Evolutionary conservation across 176 grass and related monocot genomes (phyloP), one percentile per base, ranked within the genome.

Genomic region (Oropetium thomaeum): DNA sequence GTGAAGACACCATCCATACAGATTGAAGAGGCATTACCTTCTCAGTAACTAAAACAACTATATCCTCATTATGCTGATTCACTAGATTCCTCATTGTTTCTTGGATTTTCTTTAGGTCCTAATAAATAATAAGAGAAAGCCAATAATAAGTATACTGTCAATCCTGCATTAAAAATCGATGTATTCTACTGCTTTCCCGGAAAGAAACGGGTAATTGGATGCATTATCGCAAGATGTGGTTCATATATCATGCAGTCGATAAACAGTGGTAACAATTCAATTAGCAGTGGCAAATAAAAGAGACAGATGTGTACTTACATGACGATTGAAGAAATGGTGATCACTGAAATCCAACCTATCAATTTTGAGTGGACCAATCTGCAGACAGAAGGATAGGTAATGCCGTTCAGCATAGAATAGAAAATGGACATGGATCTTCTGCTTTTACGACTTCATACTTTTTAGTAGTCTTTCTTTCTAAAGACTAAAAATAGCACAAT

Each of bases 291-390:
- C 5, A 30, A 79, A 27, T 42, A 67, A 47, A 23, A 53, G 66
- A 63, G 32, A 70, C 33, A 7, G 73, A 4, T 60, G 20, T 57
- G 20, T 57, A 91, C 88, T 90, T 77, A 97, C 94, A 78, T 87
- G 65, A 72, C 34, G 45, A 82, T 43, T 52, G 74, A 97, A 75
- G 84, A 72, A 77, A 87, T 98, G 86, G 77, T 98, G 95, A 66
- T 98, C 91, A 73, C 77, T 87, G 59, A 98, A 98, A 79, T 92
- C 91, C 72, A 94, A 28, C 87, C 91, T 89, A 39, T 92, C 83
- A 82, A 88, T 65, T 58, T 84, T 81, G 31, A 78, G 45, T 69
- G 91, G 79, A 62, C 84, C 95, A 83, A 94, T 93, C 95, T 98
- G 80, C 73, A 90, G 53, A 17, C 66, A 8, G 39, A 66, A 64